Evolutionary conservation across 73 alveolate species (phyloP), one percentile per base, ranked within the genome.

Genomic region (Paramecium sexaurelia): DNA sequence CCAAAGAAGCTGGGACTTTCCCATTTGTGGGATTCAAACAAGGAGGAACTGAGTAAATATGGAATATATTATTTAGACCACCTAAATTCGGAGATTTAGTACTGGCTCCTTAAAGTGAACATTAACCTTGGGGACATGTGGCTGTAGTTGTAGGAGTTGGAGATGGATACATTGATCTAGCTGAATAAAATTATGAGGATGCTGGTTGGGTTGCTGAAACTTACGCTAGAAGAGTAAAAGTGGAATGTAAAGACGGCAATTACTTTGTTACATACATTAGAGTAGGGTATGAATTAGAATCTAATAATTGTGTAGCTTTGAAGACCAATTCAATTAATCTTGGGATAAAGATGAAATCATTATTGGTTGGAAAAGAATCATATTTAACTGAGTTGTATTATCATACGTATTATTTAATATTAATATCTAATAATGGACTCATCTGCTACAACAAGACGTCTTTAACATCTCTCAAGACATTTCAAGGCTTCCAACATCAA

Each of bases 391-490:
- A 61, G 19, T 29, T 11, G n/a, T 9, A 29, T 29, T 61, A 61
- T 51, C 67, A 29, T 61, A 32, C 83, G 83, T 61, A 61, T 61
- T 61, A 61, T 61, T 61, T 61, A 61, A 10, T 61, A 29, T 29
- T 61, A 61, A 32, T 61, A 61, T 61, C 43, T 61, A 61, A 61
- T 61, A n/a, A 61, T 61, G 83, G 83, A 61, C 83, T 61, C 83
- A 61, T 61, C 83, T 9, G 47, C 83, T 29, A 73, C 87, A 36
- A 19, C 73, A 78, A 78, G 90, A 45, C 90, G 90, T 41, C 75
- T 78, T 41, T n/a, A 32, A 20, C 71, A 78, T 29, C 47, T 78
- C 24, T 78, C 90, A 20, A 78, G 90, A 78, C 90, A 78, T 33
- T 78, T 78, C 75, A 39, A 78, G 10, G 90, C 75, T 9, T 24